Conservation (phyloP, 202 grass and related monocot genomes). For the Carex arenaria region DNA sequence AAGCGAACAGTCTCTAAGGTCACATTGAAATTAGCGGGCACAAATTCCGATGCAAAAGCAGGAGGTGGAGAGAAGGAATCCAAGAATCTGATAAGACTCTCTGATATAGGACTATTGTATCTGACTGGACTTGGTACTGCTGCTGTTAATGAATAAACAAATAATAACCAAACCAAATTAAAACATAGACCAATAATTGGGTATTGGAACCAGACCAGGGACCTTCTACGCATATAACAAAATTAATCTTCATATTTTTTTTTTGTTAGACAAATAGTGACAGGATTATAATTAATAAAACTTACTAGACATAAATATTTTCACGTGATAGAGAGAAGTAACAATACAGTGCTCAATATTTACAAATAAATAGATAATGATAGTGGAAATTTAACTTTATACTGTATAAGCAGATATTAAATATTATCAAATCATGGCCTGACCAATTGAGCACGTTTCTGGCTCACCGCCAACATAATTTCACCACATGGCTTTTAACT, state of each 20-base stretch:
- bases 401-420: background rate
- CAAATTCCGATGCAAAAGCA: constrained; percentile 16
- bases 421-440: background rate
- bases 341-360: background rate
- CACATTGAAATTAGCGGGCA: background rate
- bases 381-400: background rate
- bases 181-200: background rate
- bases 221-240: background rate
- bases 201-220: background rate
- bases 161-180: background rate
- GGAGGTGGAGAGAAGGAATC: constrained; percentile 15
- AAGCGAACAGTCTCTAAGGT: background rate
- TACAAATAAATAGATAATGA: background rate
- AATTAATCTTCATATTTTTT: background rate
- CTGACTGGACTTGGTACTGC: constrained; percentile 3
- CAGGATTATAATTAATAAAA: background rate
- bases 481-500: background rate
- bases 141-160: background rate
- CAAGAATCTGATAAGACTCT: background rate
- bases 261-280: background rate
- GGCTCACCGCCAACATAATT: background rate
- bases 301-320: background rate
- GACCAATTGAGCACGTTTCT: background rate
- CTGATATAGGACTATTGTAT: constrained; percentile 16
- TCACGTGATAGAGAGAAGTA: background rate